phyloP scores from a whole-genome alignment of 306 rosid genomes.

The Acacia acuminata region DNA sequence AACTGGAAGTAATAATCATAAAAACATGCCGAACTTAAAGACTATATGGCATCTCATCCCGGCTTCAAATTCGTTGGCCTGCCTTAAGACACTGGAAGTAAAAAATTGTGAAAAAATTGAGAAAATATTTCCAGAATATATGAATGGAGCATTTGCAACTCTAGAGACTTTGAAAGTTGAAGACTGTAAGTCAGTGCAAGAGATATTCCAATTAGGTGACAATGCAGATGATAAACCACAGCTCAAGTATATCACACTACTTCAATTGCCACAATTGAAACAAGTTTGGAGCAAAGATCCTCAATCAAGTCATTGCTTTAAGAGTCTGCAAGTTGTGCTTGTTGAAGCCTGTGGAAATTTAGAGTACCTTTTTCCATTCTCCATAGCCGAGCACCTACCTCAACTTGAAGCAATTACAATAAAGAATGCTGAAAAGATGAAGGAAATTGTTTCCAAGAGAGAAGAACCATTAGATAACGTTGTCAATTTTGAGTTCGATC shows the following conservation, averaged over 20 bases:
- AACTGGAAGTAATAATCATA: not conserved
- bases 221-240: not conserved
- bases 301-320: not conserved
- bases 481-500: too few species aligned
- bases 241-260: not conserved
- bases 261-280: not conserved
- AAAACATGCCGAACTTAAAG: not conserved
- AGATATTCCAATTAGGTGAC: not conserved
- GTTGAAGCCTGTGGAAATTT: not conserved
- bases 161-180: not conserved
- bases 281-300: not conserved
- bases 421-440: not conserved
- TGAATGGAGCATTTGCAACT: not conserved
- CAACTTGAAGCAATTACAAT: not conserved
- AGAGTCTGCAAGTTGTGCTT: not conserved
- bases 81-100: not conserved
- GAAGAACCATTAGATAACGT: not conserved
- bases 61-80: not conserved
- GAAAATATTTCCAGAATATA: not conserved
- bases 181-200: not conserved
- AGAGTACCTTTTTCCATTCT: not conserved
- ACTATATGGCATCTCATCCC: not conserved
- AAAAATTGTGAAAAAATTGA: not conserved
- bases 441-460: not conserved
- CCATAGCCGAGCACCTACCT: not conserved